A percentile compares a stretch with the other conserved stretches of the same genome.
Evolutionary conservation across 768 basidiomycete species (phyloP).

Genomic region (Lactifluus hygrophoroides): DNA sequence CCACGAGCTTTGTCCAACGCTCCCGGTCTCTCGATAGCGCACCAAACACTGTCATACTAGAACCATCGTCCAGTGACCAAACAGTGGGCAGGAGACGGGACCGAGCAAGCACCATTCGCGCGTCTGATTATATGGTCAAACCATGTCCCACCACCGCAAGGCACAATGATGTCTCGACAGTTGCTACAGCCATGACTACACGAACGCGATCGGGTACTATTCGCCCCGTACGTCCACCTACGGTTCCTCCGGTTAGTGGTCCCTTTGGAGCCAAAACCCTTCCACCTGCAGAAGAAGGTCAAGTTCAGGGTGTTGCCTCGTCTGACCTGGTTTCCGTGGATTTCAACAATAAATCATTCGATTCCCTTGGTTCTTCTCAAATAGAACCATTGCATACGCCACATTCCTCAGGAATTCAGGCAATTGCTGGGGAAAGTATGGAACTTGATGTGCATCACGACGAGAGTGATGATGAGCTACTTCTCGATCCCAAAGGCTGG

Average conservation of each 20-base stretch:
- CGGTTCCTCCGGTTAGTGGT: background rate
- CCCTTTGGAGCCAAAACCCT: slow-evolving; percentile 7
- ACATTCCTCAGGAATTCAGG: background rate
- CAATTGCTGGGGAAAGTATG: background rate
- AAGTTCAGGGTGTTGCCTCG: slow-evolving; percentile 1
- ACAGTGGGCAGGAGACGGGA: slow-evolving; percentile 5
- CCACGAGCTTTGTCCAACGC: background rate
- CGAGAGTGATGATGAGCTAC: slow-evolving; percentile 17
- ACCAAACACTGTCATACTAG: background rate
- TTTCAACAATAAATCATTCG: background rate
- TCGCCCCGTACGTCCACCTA: slow-evolving; percentile 12
- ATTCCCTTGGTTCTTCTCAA: background rate
- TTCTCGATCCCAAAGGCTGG: slow-evolving; percentile 17
- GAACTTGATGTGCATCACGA: background rate
- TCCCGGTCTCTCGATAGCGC: slow-evolving; percentile 13
- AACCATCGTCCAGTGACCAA: background rate
- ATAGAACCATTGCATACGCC: background rate
- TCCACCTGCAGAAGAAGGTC: slow-evolving; percentile 20
- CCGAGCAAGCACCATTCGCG: slow-evolving; percentile 21
- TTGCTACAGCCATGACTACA: slow-evolving; percentile 8
- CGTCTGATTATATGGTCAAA: slow-evolving; percentile 14
- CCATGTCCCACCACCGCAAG: background rate
- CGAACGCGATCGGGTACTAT: slow-evolving; percentile 22
- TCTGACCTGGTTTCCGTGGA: background rate
- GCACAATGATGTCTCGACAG: background rate